Percentiles rank a stretch among this genome's conserved stretches.
Evolutionary conservation across 768 basidiomycete genomes (phyloP).

Genomic region (Xerocomellus intermedius): DNA sequence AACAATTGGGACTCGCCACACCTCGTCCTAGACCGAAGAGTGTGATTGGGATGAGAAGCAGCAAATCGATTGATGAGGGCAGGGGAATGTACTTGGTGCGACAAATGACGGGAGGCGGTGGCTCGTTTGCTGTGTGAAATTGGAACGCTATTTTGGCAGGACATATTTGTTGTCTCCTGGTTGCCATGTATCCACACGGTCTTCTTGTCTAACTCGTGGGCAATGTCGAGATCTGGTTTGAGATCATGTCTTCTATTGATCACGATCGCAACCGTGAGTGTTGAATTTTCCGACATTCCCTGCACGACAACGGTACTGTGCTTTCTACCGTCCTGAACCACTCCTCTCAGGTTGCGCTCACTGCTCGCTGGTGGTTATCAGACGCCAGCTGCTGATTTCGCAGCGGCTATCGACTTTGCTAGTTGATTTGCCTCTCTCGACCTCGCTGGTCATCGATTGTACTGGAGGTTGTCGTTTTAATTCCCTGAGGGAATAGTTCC

Average conservation of each 20-base stretch:
- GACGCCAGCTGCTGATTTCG: constrained; percentile 6
- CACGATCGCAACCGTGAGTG: not conserved
- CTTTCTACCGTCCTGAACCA: not conserved
- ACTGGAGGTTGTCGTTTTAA: not conserved
- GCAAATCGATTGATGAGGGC: constrained; percentile 65
- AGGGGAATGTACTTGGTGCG: constrained; percentile 69
- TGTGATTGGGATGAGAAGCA: constrained; percentile 66
- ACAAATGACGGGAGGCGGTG: constrained; percentile 67
- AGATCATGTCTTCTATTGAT: constrained; percentile 7
- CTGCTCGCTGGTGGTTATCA: constrained; percentile 8
- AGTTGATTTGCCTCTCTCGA: not conserved
- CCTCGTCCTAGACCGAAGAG: constrained; percentile 71
- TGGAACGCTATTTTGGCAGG: not conserved
- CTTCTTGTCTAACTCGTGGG: not conserved
- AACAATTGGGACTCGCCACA: constrained; percentile 48
- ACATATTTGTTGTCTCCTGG: not conserved
- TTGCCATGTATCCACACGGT: constrained; percentile 21
- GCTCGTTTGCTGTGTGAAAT: constrained; percentile 24
- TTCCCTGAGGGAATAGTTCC: constrained; percentile 13
- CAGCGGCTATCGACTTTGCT: not conserved
- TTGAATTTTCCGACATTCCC: not conserved
- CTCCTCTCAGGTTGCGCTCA: not conserved
- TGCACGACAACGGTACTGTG: constrained; percentile 14
- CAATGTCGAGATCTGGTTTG: constrained; percentile 12
- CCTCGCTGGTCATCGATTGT: constrained; percentile 5